Evolutionary conservation across 345 rosid genomes (phyloP), one percentile per base, ranked within the genome.

Genomic region (Viola odorata): DNA sequence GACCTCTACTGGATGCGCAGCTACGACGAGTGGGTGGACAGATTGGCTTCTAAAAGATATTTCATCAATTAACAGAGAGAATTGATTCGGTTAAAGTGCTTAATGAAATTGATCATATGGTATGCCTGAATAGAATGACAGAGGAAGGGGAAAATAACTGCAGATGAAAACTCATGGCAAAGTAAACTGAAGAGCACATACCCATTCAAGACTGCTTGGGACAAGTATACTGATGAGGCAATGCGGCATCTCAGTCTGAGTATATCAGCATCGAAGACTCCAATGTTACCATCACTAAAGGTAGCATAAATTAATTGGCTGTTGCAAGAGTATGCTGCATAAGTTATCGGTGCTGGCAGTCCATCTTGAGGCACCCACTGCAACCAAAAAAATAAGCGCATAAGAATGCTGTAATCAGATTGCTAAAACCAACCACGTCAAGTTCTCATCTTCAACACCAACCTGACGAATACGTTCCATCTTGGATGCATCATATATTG

Each of bases 311-410:
- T 73, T 45, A 86, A 69, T 70, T 87, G 96, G 75, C 91, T 87
- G 66, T 89, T 80, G 75, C 98, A 87, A 8, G 96, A 72, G 74
- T 82, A 89, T 61, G 76, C 73, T 1, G 94, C 98, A 64, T 66
- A 77, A 55, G 98, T 75, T 75, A 92, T 72, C 12, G 94, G 91
- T 3, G 90, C 88, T 10, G 88, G 73, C 57, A 88, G 55, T 5
- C 55, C 73, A 51, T 88, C 95, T 77, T 88, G 95, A 16, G 95
- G 87, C 39, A 75, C 64, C 98, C 98, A 91, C 95, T 91, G 84
- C 66, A 72, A 69, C 7, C 56, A 7, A 62, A 59, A 52, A 66
- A 23, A 23, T 23, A 23, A 23, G 50, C 12, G 37, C 14, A 55
- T 47, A 37, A 50, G 16, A 58, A 53, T 14, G 8, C 37, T 8